Evolutionary conservation across 2,329 filamentous ascomycete species (phyloP).

Genomic region (Lasiodiplodia theobromae): DNA sequence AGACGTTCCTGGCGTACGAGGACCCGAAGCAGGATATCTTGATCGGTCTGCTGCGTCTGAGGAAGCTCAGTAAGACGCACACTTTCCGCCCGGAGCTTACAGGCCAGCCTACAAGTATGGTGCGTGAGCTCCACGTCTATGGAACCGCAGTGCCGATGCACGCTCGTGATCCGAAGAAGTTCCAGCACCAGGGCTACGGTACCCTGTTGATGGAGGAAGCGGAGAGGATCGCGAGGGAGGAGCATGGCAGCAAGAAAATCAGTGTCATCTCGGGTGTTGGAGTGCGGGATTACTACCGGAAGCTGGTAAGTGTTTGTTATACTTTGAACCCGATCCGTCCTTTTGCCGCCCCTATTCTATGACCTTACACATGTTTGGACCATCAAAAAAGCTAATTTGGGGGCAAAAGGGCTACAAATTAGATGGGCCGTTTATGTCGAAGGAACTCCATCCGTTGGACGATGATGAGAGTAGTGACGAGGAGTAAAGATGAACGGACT

Average conservation of each 20-base stretch:
- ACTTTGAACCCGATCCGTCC: too few species aligned
- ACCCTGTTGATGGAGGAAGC: constrained; percentile 98
- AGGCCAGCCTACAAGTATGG: constrained; percentile 86
- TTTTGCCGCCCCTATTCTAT: too few species aligned
- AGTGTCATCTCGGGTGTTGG: constrained; percentile 98
- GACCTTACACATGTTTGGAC: too few species aligned
- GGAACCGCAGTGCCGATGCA: constrained; percentile 97
- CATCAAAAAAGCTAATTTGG: too few species aligned
- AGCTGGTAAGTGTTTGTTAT: constrained; percentile 56
- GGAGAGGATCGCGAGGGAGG: constrained; percentile 90
- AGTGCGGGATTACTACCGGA: constrained; percentile 92
- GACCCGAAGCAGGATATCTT: constrained; percentile 98
- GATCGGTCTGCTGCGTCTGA: constrained; percentile 84
- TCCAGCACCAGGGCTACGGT: constrained; percentile 97
- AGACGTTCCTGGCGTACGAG: constrained; percentile 97
- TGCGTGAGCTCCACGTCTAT: constrained; percentile 95
- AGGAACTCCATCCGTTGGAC: constrained; percentile 39
- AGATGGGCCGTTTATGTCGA: constrained; percentile 69
- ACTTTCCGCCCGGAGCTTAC: constrained; percentile 89
- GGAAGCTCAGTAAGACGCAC: constrained; percentile 90
- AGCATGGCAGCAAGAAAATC: constrained; percentile 93
- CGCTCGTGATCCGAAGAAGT: constrained; percentile 92
- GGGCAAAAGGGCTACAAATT: constrained; percentile 68
- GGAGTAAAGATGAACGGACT: not conserved
- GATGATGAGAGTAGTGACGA: constrained; percentile 27